phyloP scores from a whole-genome alignment of 768 basidiomycete species.

The Sarcomyxa edulis region DNA sequence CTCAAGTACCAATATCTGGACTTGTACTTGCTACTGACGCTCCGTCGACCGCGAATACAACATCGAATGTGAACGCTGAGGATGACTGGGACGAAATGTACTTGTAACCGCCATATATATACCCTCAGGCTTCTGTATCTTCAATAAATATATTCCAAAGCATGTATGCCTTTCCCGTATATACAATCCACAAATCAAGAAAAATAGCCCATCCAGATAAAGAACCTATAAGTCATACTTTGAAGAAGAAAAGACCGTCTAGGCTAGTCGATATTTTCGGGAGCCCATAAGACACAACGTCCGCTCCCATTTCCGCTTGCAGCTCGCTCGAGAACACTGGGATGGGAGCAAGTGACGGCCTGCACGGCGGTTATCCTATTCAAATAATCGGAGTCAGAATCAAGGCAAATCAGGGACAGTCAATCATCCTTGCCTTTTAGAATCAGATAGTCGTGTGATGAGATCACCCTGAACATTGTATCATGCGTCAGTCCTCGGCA shows the following conservation, averaged over 20 bases:
- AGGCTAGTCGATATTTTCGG: no score
- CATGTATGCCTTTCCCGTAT: no score
- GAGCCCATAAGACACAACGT: constrained; percentile 77
- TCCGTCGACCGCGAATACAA: constrained; percentile 7
- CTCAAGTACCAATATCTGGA: constrained; percentile 10
- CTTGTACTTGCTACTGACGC: no score
- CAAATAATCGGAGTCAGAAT: constrained; percentile 2
- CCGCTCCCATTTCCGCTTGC: constrained; percentile 79
- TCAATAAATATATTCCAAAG: no score
- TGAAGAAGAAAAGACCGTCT: no score
- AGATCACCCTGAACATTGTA: constrained; percentile 54
- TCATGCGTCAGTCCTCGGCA: background rate
- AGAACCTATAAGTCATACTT: no score
- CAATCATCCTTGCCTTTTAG: constrained; percentile 34
- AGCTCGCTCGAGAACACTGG: constrained; percentile 64
- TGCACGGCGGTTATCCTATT: constrained; percentile 74
- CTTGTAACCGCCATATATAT: no score
- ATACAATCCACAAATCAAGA: no score
- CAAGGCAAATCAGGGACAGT: background rate
- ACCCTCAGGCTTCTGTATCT: no score
- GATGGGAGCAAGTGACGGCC: constrained; percentile 89
- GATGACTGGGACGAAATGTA: constrained; percentile 70
- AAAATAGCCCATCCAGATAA: no score
- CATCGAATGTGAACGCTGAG: constrained; percentile 24
- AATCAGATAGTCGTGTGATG: constrained; percentile 58